Conservation (phyloP, 768 basidiomycete species). For the Tephrocybe sp. region DNA sequence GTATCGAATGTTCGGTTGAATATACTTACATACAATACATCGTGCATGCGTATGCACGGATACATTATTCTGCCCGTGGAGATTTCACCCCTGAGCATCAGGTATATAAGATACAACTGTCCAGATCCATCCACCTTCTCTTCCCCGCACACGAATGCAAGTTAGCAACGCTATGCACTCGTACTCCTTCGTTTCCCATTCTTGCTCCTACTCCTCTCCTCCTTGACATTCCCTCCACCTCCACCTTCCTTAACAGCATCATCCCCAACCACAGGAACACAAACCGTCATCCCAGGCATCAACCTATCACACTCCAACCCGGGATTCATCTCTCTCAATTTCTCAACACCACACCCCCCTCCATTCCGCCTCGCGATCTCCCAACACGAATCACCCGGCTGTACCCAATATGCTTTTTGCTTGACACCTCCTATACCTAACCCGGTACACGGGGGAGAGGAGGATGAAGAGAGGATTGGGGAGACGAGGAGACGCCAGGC, state of each 20-base stretch:
- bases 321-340: slow-evolving; percentile 50
- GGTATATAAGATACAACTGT: too few relatives aligned
- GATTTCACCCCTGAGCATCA: too few relatives aligned
- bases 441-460: slow-evolving; percentile 40
- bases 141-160: too few relatives aligned
- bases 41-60: too few relatives aligned
- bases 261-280: too few relatives aligned
- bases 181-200: too few relatives aligned
- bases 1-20: too few relatives aligned
- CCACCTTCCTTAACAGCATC: background rate
- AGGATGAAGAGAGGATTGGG: slow-evolving; percentile 35
- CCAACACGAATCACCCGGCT: slow-evolving; percentile 68
- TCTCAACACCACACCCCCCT: slow-evolving; percentile 48
- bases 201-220: background rate
- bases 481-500: slow-evolving; percentile 58
- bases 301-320: slow-evolving; percentile 54
- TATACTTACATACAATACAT: too few relatives aligned
- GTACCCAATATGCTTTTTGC: slow-evolving; percentile 38
- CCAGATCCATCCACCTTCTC: too few relatives aligned
- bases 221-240: background rate
- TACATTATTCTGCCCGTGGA: too few relatives aligned
- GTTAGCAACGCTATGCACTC: too few relatives aligned
- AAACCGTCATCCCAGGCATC: slow-evolving; percentile 60
- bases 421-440: slow-evolving; percentile 12
- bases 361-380: slow-evolving; percentile 49